Percentiles rank a stretch among this genome's conserved stretches.
phyloP scores from a whole-genome alignment of 2,329 filamentous ascomycete genomes.

The Alternaria gaisen region DNA sequence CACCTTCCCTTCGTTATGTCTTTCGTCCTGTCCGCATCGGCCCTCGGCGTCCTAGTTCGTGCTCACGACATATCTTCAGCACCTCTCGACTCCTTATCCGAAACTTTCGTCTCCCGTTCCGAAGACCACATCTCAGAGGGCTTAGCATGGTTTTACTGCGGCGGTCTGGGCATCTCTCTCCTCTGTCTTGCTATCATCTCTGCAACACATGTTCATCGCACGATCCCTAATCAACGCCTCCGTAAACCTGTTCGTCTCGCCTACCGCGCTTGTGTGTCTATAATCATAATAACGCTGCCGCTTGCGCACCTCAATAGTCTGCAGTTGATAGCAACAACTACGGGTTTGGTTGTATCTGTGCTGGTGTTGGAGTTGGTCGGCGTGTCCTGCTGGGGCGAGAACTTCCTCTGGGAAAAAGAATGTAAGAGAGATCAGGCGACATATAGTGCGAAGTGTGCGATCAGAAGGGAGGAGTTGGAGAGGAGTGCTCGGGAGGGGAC shows the following conservation, averaged over 20 bases:
- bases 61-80: conserved; percentile 63
- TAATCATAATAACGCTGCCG: conserved; percentile 65
- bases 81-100: conserved; percentile 59
- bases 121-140: conserved; percentile 62
- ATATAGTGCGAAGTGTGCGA: conserved; percentile 44
- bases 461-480: conserved; percentile 44
- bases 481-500: conserved; percentile 41
- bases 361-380: conserved; percentile 49
- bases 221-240: conserved; percentile 59
- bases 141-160: conserved; percentile 71
- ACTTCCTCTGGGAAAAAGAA: conserved; percentile 36
- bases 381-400: conserved; percentile 38
- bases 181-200: conserved; percentile 65
- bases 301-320: conserved; percentile 55
- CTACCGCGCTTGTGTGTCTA: conserved; percentile 60
- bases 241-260: conserved; percentile 61
- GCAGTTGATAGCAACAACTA: conserved; percentile 51
- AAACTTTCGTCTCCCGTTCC: conserved; percentile 60
- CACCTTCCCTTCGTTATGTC: conserved; percentile 71
- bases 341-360: conserved; percentile 48
- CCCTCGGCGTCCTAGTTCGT: conserved; percentile 67
- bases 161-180: conserved; percentile 66
- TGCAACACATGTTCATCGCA: conserved; percentile 65
- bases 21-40: conserved; percentile 67
- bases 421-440: conserved; percentile 34